phyloP scores from a whole-genome alignment of 2,329 filamentous ascomycete species.

The Chrysosporium queenslandicum region DNA sequence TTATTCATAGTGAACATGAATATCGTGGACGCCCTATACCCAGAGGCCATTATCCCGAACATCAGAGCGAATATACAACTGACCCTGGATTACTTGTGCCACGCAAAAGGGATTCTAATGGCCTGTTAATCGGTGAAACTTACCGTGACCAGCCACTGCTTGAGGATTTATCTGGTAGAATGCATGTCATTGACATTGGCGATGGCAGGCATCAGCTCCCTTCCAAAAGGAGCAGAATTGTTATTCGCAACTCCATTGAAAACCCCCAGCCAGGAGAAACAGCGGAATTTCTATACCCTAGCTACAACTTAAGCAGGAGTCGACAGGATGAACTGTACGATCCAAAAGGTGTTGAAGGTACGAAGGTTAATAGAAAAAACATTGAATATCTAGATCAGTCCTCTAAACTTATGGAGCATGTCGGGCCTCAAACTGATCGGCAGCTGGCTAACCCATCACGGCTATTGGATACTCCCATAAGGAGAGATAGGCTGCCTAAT shows the following conservation, averaged over 20 bases:
- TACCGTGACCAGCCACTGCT: constrained; percentile 13
- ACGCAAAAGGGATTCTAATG: constrained; percentile 9
- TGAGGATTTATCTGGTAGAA: constrained; percentile 21
- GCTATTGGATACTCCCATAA: background rate
- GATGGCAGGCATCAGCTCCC: constrained; percentile 22
- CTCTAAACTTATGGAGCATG: background rate
- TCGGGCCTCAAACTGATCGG: background rate
- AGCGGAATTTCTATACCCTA: background rate
- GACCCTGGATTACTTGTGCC: background rate
- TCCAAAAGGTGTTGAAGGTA: background rate
- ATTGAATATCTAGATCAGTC: background rate
- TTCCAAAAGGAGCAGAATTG: constrained; percentile 29
- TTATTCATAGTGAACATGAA: background rate
- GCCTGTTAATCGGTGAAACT: background rate
- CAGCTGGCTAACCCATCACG: background rate
- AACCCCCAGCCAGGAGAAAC: background rate
- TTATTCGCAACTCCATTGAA: constrained; percentile 18
- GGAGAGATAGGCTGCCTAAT: background rate
- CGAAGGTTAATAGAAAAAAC: background rate
- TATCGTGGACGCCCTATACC: constrained; percentile 27
- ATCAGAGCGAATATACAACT: background rate
- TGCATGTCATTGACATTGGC: constrained; percentile 20
- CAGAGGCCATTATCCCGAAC: background rate
- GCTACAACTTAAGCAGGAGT: background rate
- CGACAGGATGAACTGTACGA: background rate